Evolutionary conservation across 2,329 filamentous ascomycete genomes (phyloP), one percentile per base, ranked within the genome.

Genomic region (Claviceps humidiphila): DNA sequence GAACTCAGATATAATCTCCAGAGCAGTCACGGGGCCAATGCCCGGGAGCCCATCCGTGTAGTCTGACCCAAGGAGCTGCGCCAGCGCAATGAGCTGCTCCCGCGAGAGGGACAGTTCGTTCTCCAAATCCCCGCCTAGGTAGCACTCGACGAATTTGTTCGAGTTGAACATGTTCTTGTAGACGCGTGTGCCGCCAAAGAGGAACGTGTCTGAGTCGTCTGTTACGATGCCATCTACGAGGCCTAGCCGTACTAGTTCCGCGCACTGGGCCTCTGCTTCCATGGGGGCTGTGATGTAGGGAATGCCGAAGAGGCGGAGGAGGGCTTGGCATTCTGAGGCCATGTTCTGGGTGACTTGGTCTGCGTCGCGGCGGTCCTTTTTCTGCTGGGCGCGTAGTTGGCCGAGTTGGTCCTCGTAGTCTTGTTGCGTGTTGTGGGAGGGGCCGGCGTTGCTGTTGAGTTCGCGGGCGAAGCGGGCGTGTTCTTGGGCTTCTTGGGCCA

Each of bases 81-180:
- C 93, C 54, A 97, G 80, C 17, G 85, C 79, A 56, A 98, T 95
- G 50, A 98, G 81, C 62, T 91, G 88, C 51, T 85, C 77, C n/a
- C 91, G 81, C 3, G 87, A 85, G 0, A 98, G 78, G 0, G 87
- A 88, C 56, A 96, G 84, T 60, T 98, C 94, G 59, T 86, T 86
- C 61, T 95, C 88, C 0, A 98, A 74, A 62, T 98, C 93, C 0
- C 73, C 74, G 2, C 82, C 72, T 9, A 98, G 77, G 64, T 97
- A 98, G 69, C 93, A 97, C 70, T 98, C 93, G 43, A 98, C 93
- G 60, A 89, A 95, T 65, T 98, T 98, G 67, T 93, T 93, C 60
- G 89, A 85, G 68, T 96, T 98, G 75, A 98, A 98, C 89, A 98
- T 95, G 72, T 98, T 98, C 68, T 98, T 98, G 75, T 98, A 98